Conservation (phyloP, 176 grass and related monocot genomes). For the Secale cereale region DNA sequence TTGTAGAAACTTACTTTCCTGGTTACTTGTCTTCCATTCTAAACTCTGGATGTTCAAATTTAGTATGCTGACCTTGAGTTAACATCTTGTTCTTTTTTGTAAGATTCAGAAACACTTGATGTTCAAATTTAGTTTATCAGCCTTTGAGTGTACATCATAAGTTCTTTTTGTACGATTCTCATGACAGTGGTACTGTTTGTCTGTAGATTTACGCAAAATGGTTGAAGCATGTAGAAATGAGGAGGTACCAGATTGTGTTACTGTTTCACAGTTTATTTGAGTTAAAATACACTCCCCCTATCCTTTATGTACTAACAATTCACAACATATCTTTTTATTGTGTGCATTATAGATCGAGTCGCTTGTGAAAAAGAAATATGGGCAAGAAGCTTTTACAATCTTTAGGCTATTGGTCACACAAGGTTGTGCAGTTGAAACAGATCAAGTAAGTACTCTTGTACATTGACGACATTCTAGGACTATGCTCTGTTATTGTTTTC, state of each 20-base stretch:
- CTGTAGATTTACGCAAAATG: slow-evolving; percentile 69
- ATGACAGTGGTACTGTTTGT: slow-evolving; percentile 26
- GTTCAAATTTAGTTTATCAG: background rate
- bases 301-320: background rate
- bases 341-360: slow-evolving; percentile 59
- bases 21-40: background rate
- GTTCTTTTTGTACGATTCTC: slow-evolving; percentile 10
- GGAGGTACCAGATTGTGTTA: slow-evolving; percentile 52
- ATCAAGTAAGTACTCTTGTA: slow-evolving; percentile 54
- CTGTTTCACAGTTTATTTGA: background rate
- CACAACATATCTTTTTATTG: slow-evolving; percentile 21
- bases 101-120: background rate
- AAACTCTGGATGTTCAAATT: background rate
- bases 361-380: slow-evolving; percentile 70
- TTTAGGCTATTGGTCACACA: slow-evolving; percentile 64
- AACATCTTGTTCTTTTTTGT: background rate
- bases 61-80: background rate
- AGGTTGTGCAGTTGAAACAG: slow-evolving; percentile 55
- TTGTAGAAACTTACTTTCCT: background rate
- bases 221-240: slow-evolving; percentile 68
- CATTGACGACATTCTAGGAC: background rate
- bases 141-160: background rate
- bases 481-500: background rate
- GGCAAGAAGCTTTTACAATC: slow-evolving; percentile 49
- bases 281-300: background rate